A percentile compares a stretch with the other conserved stretches of the same genome.
phyloP scores from a whole-genome alignment of 371 early-diverging fungal species.

The Cokeromyces recurvatus region DNA sequence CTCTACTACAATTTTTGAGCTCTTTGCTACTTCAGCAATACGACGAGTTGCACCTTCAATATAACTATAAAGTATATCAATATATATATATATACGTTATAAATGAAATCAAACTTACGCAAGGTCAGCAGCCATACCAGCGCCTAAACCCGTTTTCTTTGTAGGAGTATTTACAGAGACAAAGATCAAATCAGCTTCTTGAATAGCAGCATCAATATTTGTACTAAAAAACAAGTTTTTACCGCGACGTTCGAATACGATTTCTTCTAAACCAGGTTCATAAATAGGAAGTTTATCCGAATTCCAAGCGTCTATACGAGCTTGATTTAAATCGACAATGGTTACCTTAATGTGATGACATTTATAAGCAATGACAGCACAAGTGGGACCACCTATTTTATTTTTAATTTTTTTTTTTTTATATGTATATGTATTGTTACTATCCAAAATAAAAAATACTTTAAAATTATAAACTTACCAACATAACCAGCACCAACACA shows the following conservation, averaged over 20 bases:
- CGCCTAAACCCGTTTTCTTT: conserved; percentile 76
- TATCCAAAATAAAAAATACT: no score
- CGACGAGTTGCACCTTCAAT: conserved; percentile 84
- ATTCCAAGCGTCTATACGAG: conserved; percentile 69
- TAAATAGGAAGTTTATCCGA: conserved; percentile 83
- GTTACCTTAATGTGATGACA: conserved; percentile 88
- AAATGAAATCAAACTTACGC: conserved; percentile 50
- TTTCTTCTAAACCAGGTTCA: conserved; percentile 87
- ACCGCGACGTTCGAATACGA: conserved; percentile 72
- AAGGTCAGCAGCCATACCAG: conserved; percentile 84
- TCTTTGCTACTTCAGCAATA: conserved; percentile 82
- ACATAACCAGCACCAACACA: conserved; percentile 97
- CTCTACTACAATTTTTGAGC: conserved; percentile 89
- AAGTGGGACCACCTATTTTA: conserved; percentile 86
- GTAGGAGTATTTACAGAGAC: conserved; percentile 92
- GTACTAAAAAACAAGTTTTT: conserved; percentile 87
- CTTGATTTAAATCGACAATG: conserved; percentile 50
- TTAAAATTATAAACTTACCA: no score
- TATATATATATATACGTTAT: background rate
- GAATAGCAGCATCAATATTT: conserved; percentile 70
- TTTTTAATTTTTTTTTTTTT: no score
- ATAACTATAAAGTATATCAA: conserved; percentile 44
- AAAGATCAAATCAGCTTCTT: conserved; percentile 83
- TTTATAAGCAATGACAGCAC: conserved; percentile 87
- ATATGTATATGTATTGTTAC: no score